Percentiles rank a stretch among this genome's conserved stretches.
These are phyloP conservation scores for Blastobotrys serpentis DNA, from an alignment of 1,139 yeast species.

Conservation along the genomic window DNA sequence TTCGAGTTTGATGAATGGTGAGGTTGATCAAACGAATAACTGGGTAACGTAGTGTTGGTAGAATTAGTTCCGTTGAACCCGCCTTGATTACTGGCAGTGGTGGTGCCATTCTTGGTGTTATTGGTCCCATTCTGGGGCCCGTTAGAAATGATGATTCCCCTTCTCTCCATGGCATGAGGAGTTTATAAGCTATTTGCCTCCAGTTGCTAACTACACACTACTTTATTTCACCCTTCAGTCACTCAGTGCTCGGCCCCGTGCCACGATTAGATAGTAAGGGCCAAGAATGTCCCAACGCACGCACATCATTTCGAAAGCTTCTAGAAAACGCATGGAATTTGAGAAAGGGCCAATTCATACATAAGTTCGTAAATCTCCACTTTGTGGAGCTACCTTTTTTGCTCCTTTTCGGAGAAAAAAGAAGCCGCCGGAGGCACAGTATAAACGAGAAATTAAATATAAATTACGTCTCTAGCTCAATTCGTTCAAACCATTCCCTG, in stretches of 20 bases:
- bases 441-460: background rate
- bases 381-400: too few relatives aligned
- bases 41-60: conserved; percentile 17
- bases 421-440: background rate
- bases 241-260: too few relatives aligned
- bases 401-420: background rate
- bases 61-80: conserved; percentile 9
- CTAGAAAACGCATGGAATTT: too few relatives aligned
- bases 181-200: too few relatives aligned
- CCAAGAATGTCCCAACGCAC: too few relatives aligned
- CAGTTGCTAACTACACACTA: too few relatives aligned
- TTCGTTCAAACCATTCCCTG: conserved; percentile 61
- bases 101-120: background rate
- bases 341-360: too few relatives aligned
- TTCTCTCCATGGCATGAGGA: conserved; percentile 8
- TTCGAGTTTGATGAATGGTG: conserved; percentile 16
- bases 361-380: too few relatives aligned
- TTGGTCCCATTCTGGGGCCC: conserved; percentile 11
- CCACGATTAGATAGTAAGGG: too few relatives aligned
- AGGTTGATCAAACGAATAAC: conserved; percentile 17
- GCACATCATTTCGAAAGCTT: too few relatives aligned
- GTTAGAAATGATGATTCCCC: conserved; percentile 8
- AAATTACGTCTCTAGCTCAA: conserved; percentile 34
- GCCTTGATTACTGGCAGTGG: background rate
- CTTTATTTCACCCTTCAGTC: too few relatives aligned